A percentile compares a stretch with the other conserved stretches of the same genome.
phyloP scores from a whole-genome alignment of 1,284 basidiomycete species.

The Ustilago curta region DNA sequence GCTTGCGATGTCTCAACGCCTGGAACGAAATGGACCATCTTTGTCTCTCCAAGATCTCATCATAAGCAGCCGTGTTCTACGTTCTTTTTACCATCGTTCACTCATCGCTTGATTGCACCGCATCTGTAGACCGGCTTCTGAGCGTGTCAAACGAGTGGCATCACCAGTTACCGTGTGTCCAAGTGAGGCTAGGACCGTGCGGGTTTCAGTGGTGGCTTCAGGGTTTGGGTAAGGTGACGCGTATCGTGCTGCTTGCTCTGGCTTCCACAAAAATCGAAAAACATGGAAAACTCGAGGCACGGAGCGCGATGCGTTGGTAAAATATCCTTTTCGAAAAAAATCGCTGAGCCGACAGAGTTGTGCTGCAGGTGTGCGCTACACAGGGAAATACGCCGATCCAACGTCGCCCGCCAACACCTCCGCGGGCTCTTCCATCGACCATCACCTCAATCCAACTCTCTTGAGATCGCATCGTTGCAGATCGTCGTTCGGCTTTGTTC shows the following conservation, averaged over 20 bases:
- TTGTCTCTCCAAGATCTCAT: too few species aligned
- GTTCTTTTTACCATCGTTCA: not conserved
- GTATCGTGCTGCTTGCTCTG: not conserved
- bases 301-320: not conserved
- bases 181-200: not conserved
- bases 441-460: conserved; percentile 13
- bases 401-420: conserved; percentile 7
- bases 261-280: conserved; percentile 5
- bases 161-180: too few species aligned
- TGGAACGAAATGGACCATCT: too few species aligned
- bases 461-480: not conserved
- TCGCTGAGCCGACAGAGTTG: conserved; percentile 1
- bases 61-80: not conserved
- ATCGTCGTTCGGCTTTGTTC: not conserved
- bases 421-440: conserved; percentile 16
- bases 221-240: not conserved
- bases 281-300: conserved; percentile 1
- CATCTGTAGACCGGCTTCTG: too few species aligned
- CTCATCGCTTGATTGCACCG: too few species aligned
- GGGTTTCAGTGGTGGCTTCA: not conserved
- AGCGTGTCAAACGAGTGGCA: too few species aligned
- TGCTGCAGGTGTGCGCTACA: not conserved
- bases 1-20: too few species aligned
- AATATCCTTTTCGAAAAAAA: too few species aligned
- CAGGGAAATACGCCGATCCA: too few species aligned